phyloP scores from a whole-genome alignment of 768 basidiomycete genomes.

The Trametes coccinea region DNA sequence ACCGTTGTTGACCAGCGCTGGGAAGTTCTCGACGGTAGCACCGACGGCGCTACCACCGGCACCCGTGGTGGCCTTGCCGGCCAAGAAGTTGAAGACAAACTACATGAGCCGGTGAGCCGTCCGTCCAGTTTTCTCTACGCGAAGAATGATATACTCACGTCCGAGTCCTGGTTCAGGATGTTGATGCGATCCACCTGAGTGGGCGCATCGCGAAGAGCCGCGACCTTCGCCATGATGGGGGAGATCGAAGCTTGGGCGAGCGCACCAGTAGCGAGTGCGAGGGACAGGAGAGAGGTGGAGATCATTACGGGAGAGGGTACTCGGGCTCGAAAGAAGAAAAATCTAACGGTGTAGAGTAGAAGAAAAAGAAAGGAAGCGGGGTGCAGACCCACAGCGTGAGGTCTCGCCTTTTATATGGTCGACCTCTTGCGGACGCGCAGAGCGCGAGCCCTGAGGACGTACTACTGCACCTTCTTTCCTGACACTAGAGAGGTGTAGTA shows the following conservation, averaged over 20 bases:
- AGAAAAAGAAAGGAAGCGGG: slow-evolving; percentile 1
- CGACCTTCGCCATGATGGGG: slow-evolving; percentile 14
- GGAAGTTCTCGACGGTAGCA: slow-evolving; percentile 31
- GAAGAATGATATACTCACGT: slow-evolving; percentile 13
- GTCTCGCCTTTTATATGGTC: slow-evolving; percentile 8
- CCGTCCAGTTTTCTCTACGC: background rate
- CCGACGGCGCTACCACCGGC: slow-evolving; percentile 29
- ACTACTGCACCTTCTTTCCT: background rate
- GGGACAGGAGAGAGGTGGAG: slow-evolving; percentile 18
- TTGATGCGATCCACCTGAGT: slow-evolving; percentile 27
- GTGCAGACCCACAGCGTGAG: slow-evolving; percentile 7
- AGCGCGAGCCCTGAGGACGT: background rate
- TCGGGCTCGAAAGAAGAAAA: background rate
- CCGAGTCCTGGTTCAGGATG: slow-evolving; percentile 24
- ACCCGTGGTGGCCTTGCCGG: slow-evolving; percentile 23
- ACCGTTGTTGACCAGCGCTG: slow-evolving; percentile 32
- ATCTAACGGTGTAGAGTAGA: background rate
- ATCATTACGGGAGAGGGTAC: slow-evolving; percentile 19
- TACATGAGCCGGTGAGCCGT: slow-evolving; percentile 1
- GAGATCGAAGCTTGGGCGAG: slow-evolving; percentile 17
- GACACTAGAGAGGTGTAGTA: background rate
- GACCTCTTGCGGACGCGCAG: background rate
- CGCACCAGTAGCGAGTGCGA: slow-evolving; percentile 19
- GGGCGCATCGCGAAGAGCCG: slow-evolving; percentile 25
- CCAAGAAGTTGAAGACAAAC: slow-evolving; percentile 34